Percentiles rank a stretch among this genome's conserved stretches.
Evolutionary conservation across 2,329 filamentous ascomycete species (phyloP).

Genomic region (Talaromyces sp.): DNA sequence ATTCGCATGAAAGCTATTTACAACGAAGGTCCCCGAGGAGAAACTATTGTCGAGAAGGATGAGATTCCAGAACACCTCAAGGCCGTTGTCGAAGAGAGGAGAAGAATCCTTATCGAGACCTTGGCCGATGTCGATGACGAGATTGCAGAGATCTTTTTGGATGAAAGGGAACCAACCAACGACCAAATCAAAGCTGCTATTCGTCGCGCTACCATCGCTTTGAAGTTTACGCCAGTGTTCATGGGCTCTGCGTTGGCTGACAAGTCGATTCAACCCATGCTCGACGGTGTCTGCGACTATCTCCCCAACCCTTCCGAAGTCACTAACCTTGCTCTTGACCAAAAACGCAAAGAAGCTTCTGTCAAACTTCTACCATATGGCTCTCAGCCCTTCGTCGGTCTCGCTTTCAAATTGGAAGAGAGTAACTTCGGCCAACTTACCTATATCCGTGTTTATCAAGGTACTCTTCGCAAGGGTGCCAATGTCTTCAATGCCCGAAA

Average conservation of each 20-base stretch:
- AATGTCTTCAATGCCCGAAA: conserved; percentile 91
- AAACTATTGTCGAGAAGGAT: conserved; percentile 69
- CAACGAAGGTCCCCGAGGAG: conserved; percentile 79
- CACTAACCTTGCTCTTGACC: conserved; percentile 83
- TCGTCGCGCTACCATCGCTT: conserved; percentile 77
- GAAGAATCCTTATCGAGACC: conserved; percentile 84
- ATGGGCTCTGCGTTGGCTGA: conserved; percentile 96
- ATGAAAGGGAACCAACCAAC: conserved; percentile 73
- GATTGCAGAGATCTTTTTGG: conserved; percentile 90
- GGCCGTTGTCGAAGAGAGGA: conserved; percentile 74
- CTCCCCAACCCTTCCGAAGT: conserved; percentile 89
- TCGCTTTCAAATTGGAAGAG: conserved; percentile 98
- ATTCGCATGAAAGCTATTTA: conserved; percentile 91
- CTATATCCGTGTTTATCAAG: conserved; percentile 98
- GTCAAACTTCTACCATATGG: conserved; percentile 92
- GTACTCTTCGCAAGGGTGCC: conserved; percentile 78
- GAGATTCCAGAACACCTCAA: conserved; percentile 78
- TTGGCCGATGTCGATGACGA: conserved; percentile 97
- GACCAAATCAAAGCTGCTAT: conserved; percentile 90
- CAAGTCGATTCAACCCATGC: conserved; percentile 92
- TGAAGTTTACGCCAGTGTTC: conserved; percentile 90
- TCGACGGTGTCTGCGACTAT: conserved; percentile 94
- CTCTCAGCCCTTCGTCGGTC: conserved; percentile 84
- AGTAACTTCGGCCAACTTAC: conserved; percentile 98
- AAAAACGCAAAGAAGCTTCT: conserved; percentile 68